Conservation (phyloP, 306 rosid genomes). For the Rubus idaeus region DNA sequence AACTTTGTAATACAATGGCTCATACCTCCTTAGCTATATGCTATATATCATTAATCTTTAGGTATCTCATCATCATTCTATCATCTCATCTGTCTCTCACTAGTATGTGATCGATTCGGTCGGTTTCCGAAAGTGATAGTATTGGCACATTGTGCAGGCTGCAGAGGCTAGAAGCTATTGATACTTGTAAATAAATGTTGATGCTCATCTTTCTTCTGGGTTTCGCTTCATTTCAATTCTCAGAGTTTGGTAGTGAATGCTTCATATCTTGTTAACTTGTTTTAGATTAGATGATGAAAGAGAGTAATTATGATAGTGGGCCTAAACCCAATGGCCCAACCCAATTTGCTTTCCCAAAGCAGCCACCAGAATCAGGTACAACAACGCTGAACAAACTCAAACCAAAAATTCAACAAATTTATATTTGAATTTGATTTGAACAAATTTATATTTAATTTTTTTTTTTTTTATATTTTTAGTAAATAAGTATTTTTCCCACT, state of each 20-base stretch:
- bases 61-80: neutral
- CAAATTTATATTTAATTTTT: no score
- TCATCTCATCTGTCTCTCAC: neutral
- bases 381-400: constrained; percentile 1
- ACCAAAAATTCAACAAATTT: neutral
- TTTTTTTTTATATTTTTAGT: neutral
- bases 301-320: neutral
- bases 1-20: constrained; percentile 22
- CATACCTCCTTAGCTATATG: neutral
- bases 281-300: no score
- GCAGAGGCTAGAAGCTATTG: neutral
- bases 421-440: no score
- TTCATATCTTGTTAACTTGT: no score
- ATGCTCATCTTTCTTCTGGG: neutral
- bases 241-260: no score
- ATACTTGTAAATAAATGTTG: neutral
- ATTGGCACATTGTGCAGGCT: neutral
- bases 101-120: neutral
- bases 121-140: neutral
- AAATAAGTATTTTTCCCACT: neutral
- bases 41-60: neutral
- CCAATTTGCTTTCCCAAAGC: neutral
- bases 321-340: neutral
- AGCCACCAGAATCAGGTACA: neutral
- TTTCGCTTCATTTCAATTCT: neutral